Conservation (phyloP, 768 basidiomycete genomes). For the Tremella yokohamensis region DNA sequence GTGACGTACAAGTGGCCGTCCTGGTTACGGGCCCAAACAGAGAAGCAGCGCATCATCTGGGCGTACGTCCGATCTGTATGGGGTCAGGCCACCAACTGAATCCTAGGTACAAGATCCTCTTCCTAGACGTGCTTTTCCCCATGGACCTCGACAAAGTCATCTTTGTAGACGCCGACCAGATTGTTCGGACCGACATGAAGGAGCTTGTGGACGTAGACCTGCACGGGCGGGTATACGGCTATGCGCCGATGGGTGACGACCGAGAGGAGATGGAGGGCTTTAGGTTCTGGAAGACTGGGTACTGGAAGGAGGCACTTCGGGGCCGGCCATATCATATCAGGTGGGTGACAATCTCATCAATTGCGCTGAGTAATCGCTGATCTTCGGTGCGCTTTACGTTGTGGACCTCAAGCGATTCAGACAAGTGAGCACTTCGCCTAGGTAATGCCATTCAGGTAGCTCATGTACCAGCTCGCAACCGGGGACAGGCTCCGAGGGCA, state of each 20-base stretch:
- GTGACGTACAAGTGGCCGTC: constrained; percentile 99
- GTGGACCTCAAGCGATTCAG: constrained; percentile 93
- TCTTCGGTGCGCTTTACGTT: constrained; percentile 83
- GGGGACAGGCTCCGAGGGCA: constrained; percentile 58
- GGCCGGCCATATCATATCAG: constrained; percentile 93
- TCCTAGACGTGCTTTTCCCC: constrained; percentile 97
- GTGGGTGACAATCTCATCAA: constrained; percentile 56
- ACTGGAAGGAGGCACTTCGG: constrained; percentile 74
- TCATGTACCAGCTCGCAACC: constrained; percentile 12
- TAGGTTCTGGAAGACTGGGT: constrained; percentile 92
- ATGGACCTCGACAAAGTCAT: constrained; percentile 99
- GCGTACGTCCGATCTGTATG: constrained; percentile 54
- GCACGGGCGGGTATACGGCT: constrained; percentile 88
- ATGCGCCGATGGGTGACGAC: constrained; percentile 96
- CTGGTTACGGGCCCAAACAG: constrained; percentile 93
- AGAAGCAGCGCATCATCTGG: constrained; percentile 99
- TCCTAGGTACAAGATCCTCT: constrained; percentile 84
- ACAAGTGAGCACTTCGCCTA: constrained; percentile 61
- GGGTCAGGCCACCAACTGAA: background rate
- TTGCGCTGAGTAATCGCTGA: background rate
- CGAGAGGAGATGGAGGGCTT: constrained; percentile 95
- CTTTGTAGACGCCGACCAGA: constrained; percentile 84
- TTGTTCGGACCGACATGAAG: constrained; percentile 91
- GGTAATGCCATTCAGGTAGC: constrained; percentile 25
- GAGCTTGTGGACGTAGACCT: constrained; percentile 91